Conservation (phyloP, 2,329 filamentous ascomycete species). For the Aspergillus luchuensis region DNA sequence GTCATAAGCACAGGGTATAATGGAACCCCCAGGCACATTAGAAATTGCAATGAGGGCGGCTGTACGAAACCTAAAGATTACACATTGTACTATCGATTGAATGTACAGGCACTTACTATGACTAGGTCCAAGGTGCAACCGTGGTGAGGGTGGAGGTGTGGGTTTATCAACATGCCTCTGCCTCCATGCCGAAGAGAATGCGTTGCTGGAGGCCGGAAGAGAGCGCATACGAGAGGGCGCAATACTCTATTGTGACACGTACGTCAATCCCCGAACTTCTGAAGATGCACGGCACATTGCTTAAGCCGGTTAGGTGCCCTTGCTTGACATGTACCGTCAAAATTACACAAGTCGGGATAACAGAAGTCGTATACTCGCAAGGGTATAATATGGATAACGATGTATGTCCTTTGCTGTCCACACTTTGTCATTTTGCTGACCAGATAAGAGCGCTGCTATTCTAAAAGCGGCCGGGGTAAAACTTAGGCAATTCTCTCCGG, state of each 20-base stretch:
- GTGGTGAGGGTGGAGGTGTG: conserved; percentile 68
- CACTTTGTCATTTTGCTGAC: conserved; percentile 14
- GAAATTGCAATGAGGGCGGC: conserved; percentile 90
- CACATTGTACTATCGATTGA: not conserved
- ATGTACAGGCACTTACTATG: conserved; percentile 10
- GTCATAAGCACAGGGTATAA: conserved; percentile 98
- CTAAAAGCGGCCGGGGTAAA: conserved; percentile 81
- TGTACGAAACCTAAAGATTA: conserved; percentile 52
- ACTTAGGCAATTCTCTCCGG: conserved; percentile 83
- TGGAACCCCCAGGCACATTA: conserved; percentile 85
- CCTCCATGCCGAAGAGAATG: conserved; percentile 98
- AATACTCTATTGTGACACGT: conserved; percentile 88
- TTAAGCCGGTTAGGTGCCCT: conserved; percentile 62
- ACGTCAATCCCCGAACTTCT: conserved; percentile 22
- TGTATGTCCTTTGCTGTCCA: conserved; percentile 34
- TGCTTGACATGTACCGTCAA: conserved; percentile 98
- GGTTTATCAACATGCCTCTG: conserved; percentile 86
- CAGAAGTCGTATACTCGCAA: conserved; percentile 91
- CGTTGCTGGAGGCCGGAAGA: conserved; percentile 86
- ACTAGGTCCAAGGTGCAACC: conserved; percentile 72
- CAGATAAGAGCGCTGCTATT: conserved; percentile 67
- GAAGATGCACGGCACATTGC: not conserved
- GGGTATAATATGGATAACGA: conserved; percentile 92
- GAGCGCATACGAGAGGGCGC: conserved; percentile 82
- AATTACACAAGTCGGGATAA: conserved; percentile 94